Conservation (phyloP, 306 rosid species). For the Rosa lucieae region DNA sequence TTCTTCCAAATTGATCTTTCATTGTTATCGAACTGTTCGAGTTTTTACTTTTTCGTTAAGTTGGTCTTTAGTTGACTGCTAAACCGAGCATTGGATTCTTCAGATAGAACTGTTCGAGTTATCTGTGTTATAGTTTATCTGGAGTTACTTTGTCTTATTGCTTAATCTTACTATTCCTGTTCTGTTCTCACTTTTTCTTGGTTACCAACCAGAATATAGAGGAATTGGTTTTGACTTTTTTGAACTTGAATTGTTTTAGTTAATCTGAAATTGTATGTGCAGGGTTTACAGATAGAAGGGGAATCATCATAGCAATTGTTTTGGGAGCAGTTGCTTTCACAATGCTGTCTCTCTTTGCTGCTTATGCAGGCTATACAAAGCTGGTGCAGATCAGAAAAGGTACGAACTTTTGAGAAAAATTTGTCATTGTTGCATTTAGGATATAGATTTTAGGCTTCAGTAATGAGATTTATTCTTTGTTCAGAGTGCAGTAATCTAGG, state of each 20-base stretch:
- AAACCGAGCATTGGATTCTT: too few relatives aligned
- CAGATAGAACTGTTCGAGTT: too few relatives aligned
- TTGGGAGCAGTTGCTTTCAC: conserved; percentile 56
- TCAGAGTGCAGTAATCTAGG: conserved; percentile 39
- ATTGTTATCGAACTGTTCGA: not conserved
- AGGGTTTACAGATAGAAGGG: conserved; percentile 43
- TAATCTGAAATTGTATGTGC: not conserved
- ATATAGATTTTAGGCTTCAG: not conserved
- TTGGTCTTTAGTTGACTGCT: too few relatives aligned
- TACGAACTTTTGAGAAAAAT: not conserved
- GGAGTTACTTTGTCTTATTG: too few relatives aligned
- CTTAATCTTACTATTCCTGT: too few relatives aligned
- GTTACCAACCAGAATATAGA: too few relatives aligned
- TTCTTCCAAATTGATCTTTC: not conserved
- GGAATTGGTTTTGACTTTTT: too few relatives aligned
- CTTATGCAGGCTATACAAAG: conserved; percentile 50
- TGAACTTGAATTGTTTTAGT: not conserved
- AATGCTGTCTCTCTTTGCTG: conserved; percentile 49
- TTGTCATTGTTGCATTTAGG: not conserved
- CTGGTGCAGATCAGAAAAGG: conserved; percentile 46
- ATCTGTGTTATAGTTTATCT: too few relatives aligned
- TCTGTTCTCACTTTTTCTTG: too few relatives aligned
- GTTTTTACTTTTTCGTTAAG: not conserved
- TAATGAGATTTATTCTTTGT: not conserved
- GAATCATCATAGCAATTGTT: conserved; percentile 48